Evolutionary conservation across 108 stramenopile genomes (phyloP).

Genomic region (Skeletonema menzelii): DNA sequence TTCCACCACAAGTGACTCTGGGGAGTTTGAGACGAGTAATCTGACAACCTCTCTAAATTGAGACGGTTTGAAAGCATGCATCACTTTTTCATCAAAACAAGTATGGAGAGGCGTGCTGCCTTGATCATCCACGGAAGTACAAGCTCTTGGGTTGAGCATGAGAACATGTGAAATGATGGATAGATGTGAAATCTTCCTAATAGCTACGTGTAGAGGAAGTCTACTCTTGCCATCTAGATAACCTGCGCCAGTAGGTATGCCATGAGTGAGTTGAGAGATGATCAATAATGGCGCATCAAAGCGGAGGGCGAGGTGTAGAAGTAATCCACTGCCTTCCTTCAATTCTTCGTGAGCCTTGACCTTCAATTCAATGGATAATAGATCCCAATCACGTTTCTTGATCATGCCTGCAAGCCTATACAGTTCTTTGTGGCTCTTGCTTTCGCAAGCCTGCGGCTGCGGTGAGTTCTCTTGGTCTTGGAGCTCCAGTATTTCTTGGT

Average conservation of each 20-base stretch:
- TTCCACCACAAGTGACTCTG: not conserved
- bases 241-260: not conserved
- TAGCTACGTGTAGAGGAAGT: not conserved
- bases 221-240: not conserved
- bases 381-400: not conserved
- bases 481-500: too few species aligned
- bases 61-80: not conserved
- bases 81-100: not conserved
- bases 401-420: not conserved
- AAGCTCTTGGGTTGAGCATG: not conserved
- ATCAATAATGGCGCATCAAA: not conserved
- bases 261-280: not conserved
- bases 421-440: too few species aligned
- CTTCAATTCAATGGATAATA: not conserved
- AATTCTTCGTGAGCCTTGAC: not conserved
- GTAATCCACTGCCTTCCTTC: not conserved
- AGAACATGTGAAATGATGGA: not conserved
- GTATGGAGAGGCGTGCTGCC: slow-evolving; percentile 5
- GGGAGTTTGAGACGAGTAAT: not conserved
- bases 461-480: not conserved
- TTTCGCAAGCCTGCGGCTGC: too few species aligned
- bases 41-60: not conserved
- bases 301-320: not conserved
- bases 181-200: not conserved
- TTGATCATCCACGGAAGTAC: not conserved